phyloP scores from a whole-genome alignment of 2,329 filamentous ascomycete species.

The Talaromyces pinophilus region DNA sequence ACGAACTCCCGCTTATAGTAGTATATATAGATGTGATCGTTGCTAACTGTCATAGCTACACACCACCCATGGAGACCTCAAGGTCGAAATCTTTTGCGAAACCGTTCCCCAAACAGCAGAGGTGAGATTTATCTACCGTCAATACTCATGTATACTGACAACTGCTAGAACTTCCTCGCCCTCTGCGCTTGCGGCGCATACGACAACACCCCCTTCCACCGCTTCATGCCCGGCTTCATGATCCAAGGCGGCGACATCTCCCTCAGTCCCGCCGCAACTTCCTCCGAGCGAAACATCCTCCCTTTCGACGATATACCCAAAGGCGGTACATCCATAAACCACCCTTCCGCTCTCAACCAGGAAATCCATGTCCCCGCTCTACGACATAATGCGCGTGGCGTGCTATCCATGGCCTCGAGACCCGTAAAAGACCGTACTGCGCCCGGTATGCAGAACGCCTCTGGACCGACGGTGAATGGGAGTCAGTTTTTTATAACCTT shows the following conservation, averaged over 20 bases:
- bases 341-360: constrained; percentile 58
- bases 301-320: constrained; percentile 53
- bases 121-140: constrained; percentile 44
- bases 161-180: constrained; percentile 62
- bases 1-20: not conserved
- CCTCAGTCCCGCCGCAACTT: constrained; percentile 46
- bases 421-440: constrained; percentile 47
- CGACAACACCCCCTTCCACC: constrained; percentile 63
- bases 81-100: constrained; percentile 95
- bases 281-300: constrained; percentile 45
- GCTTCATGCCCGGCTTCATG: constrained; percentile 65
- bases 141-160: not conserved
- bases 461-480: constrained; percentile 50
- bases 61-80: constrained; percentile 85
- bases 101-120: constrained; percentile 90
- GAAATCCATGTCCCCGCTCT: constrained; percentile 61
- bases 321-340: constrained; percentile 58
- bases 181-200: constrained; percentile 64
- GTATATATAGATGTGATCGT: not conserved
- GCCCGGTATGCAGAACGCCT: constrained; percentile 47
- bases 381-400: constrained; percentile 58
- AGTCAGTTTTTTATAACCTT: constrained; percentile 67
- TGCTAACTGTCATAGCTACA: constrained; percentile 58
- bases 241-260: constrained; percentile 61
- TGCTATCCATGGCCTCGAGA: constrained; percentile 62